Evolutionary conservation across 2,329 filamentous ascomycete species (phyloP), one percentile per base, ranked within the genome.

Genomic region (Diaporthe sp.): DNA sequence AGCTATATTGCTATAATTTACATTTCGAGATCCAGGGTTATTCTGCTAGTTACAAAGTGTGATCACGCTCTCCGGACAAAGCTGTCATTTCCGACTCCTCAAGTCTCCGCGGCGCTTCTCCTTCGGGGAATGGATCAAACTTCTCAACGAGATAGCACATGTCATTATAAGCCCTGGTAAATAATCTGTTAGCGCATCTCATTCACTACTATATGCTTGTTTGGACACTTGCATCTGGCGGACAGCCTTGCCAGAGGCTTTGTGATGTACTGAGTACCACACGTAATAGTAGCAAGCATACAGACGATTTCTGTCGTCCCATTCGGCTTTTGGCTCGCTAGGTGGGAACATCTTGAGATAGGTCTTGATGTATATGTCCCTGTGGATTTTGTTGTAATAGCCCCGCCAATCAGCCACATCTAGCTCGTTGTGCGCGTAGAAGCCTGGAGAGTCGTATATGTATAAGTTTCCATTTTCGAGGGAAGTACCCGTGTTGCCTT

Each of bases 271-370:
- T 12, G 58, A 61, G 22, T 61, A 61, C 58, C 58, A 61, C 12
- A 61, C 13, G 13, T 61, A 61, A 6, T 61, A 44, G n/a, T 61
- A 61, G 37, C 58, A 61, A 0, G 58, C 58, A 25, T 72, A 71
- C 0, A 71, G 67, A 15, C 67, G 53, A 8, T 71, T 71, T 4
- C 67, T 57, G 34, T 58, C 67, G 5, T 71, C 67, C 67, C 67
- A 71, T 31, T 57, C 67, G 3, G 34, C 67, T n/a, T 39, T 55
- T 1, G 67, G 67, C 67, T 71, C 67, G 8, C 67, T 71, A 4
- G 67, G 13, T 12, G 67, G 67, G 1, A 39, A 57, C 2, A 37
- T 13, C 19, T 2, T 71, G 49, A 39, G 39, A 49, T 25, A 39
- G 37, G 51, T 71, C 39, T 57, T 71, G 13, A 37, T 58, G 19